These are phyloP conservation scores for Phoenix roebelenii DNA, from an alignment of 176 grass and related monocot genomes.

Conservation along the genomic window DNA sequence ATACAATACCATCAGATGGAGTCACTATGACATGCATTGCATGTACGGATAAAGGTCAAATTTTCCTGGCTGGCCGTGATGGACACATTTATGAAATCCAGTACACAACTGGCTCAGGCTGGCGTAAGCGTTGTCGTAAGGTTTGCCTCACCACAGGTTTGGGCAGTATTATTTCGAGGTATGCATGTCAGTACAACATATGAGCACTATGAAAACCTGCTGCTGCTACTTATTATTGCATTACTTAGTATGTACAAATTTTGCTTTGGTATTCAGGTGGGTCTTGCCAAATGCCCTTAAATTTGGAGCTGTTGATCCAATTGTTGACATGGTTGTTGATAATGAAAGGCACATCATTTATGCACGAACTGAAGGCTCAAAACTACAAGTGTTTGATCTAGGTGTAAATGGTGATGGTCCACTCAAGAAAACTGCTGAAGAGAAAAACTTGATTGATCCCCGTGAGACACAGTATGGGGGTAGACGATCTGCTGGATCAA, in stretches of 20 bases:
- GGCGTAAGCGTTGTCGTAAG: conserved; percentile 82
- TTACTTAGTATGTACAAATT: conserved; percentile 5
- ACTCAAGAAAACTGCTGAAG: conserved; percentile 77
- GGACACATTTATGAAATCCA: conserved; percentile 91
- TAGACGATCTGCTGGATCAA: conserved; percentile 43
- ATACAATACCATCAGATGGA: conserved; percentile 76
- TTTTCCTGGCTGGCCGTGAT: conserved; percentile 82
- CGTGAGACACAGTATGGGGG: conserved; percentile 59
- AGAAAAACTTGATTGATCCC: conserved; percentile 85
- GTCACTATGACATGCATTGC: conserved; percentile 79
- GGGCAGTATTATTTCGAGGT: conserved; percentile 85
- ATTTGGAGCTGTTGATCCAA: conserved; percentile 87
- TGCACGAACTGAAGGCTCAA: conserved; percentile 78
- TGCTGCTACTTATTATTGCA: too few species aligned
- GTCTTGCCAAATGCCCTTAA: conserved; percentile 84
- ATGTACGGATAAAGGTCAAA: conserved; percentile 81
- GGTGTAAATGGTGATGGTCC: conserved; percentile 65
- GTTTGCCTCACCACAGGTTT: conserved; percentile 77
- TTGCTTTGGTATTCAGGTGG: conserved; percentile 48
- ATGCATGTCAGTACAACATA: background rate
- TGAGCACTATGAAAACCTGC: too few species aligned
- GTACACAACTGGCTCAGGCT: conserved; percentile 84
- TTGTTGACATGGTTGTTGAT: conserved; percentile 88
- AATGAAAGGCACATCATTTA: conserved; percentile 85
- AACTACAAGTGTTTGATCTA: conserved; percentile 86